Percentiles rank a stretch among this genome's conserved stretches.
phyloP scores from a whole-genome alignment of 768 basidiomycete genomes.

The Boletus insuetus region DNA sequence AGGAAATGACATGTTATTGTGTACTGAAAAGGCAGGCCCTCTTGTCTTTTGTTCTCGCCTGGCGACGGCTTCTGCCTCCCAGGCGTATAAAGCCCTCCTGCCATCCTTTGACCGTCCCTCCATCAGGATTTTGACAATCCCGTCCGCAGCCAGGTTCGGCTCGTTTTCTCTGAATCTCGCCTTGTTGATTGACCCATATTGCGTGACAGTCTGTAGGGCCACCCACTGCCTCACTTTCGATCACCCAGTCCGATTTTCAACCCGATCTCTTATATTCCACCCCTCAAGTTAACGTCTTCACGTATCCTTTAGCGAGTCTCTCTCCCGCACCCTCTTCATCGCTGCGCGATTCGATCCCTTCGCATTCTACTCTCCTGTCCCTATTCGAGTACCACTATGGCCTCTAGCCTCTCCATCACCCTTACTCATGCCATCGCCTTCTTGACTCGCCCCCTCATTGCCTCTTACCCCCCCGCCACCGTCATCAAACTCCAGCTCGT shows the following conservation, averaged over 20 bases:
- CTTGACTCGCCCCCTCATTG: slow-evolving; percentile 64
- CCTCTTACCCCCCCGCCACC: slow-evolving; percentile 55
- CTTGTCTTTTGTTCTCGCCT: slow-evolving; percentile 35
- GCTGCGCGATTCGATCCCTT: slow-evolving; percentile 32
- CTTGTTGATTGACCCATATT: neutral
- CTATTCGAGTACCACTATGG: slow-evolving; percentile 16
- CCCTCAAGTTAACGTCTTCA: slow-evolving; percentile 25
- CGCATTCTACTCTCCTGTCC: slow-evolving; percentile 17
- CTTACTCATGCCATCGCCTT: slow-evolving; percentile 73
- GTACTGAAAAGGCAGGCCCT: slow-evolving; percentile 13
- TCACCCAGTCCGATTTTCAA: slow-evolving; percentile 27
- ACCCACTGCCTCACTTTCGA: slow-evolving; percentile 15
- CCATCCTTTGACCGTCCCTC: neutral
- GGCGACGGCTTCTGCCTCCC: slow-evolving; percentile 21
- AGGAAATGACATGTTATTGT: slow-evolving; percentile 28
- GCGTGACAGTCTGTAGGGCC: slow-evolving; percentile 28
- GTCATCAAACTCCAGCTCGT: slow-evolving; percentile 67
- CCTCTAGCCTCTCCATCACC: slow-evolving; percentile 57
- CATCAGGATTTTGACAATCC: slow-evolving; percentile 39
- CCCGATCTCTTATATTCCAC: slow-evolving; percentile 9
- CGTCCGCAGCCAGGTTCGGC: slow-evolving; percentile 31
- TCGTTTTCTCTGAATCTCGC: slow-evolving; percentile 6
- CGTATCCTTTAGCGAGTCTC: slow-evolving; percentile 24
- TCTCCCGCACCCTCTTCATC: slow-evolving; percentile 27
- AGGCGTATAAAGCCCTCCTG: slow-evolving; percentile 26